phyloP scores from a whole-genome alignment of 176 grass and related monocot genomes.

The Neostapfia colusana region DNA sequence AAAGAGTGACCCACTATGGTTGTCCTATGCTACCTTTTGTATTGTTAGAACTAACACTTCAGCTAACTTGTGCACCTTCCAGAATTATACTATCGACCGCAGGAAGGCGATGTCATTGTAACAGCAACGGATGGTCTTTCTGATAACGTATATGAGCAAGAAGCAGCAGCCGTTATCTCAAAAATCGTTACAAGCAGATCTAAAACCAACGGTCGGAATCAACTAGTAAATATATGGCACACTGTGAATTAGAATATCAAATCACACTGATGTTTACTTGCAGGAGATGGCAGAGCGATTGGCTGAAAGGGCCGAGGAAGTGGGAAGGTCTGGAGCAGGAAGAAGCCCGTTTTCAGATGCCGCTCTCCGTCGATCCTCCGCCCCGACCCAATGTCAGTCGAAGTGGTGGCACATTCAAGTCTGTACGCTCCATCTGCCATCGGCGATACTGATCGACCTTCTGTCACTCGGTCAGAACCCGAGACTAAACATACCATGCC shows the following conservation, averaged over 20 bases:
- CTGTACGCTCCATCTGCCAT: too few species aligned
- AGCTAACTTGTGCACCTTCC: neutral
- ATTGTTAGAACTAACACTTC: neutral
- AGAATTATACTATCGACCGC: slow-evolving; percentile 73
- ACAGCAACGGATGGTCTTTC: slow-evolving; percentile 78
- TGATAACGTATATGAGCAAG: slow-evolving; percentile 75
- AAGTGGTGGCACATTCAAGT: too few species aligned
- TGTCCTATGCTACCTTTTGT: neutral
- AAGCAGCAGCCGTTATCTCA: slow-evolving; percentile 61
- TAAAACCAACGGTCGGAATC: slow-evolving; percentile 63
- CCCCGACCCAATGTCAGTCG: too few species aligned
- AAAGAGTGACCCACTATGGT: neutral
- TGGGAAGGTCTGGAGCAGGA: slow-evolving; percentile 67
- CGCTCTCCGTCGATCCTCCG: too few species aligned
- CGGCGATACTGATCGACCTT: too few species aligned
- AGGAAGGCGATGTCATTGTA: slow-evolving; percentile 74
- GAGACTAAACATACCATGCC: too few species aligned
- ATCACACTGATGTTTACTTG: slow-evolving; percentile 1
- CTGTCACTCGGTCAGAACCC: too few species aligned
- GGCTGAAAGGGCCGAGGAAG: slow-evolving; percentile 60
- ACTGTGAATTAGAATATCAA: neutral
- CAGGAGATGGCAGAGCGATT: slow-evolving; percentile 81
- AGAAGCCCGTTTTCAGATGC: slow-evolving; percentile 80
- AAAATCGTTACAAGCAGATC: slow-evolving; percentile 64
- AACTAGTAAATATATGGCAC: neutral